These are phyloP conservation scores for Fraxinus paxiana DNA, from an alignment of 305 asterid species.

Conservation along the genomic window DNA sequence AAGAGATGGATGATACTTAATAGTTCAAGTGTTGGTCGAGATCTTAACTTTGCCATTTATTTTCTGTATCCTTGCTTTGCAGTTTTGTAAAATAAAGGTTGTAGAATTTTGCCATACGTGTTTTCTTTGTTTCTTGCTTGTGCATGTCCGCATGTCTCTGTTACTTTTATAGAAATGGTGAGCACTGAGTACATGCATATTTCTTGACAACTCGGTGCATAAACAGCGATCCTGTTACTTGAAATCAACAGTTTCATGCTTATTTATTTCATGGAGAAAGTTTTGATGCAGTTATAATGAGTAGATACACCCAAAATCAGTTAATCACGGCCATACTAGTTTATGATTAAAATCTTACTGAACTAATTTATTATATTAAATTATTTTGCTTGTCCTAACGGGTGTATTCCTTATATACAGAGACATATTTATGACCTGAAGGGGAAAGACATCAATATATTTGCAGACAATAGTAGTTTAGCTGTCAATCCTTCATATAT, in stretches of 20 bases:
- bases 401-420: slow-evolving; percentile 40
- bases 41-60: neutral
- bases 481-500: slow-evolving; percentile 74
- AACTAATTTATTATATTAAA: neutral
- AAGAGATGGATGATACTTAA: neutral
- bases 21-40: neutral
- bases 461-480: slow-evolving; percentile 75
- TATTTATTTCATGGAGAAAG: neutral
- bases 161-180: neutral
- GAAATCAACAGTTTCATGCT: neutral
- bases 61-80: neutral
- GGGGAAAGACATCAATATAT: slow-evolving; percentile 56
- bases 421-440: slow-evolving; percentile 70
- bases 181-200: neutral
- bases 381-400: slow-evolving; percentile 9
- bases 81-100: neutral
- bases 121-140: neutral
- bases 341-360: neutral
- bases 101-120: neutral
- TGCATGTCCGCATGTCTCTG: neutral
- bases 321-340: neutral
- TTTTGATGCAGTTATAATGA: neutral
- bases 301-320: neutral
- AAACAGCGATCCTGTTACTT: neutral
- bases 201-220: neutral